Evolutionary conservation across 495 filamentous ascomycete genomes (phyloP).

Genomic region (Hypoxylon lenormandii): DNA sequence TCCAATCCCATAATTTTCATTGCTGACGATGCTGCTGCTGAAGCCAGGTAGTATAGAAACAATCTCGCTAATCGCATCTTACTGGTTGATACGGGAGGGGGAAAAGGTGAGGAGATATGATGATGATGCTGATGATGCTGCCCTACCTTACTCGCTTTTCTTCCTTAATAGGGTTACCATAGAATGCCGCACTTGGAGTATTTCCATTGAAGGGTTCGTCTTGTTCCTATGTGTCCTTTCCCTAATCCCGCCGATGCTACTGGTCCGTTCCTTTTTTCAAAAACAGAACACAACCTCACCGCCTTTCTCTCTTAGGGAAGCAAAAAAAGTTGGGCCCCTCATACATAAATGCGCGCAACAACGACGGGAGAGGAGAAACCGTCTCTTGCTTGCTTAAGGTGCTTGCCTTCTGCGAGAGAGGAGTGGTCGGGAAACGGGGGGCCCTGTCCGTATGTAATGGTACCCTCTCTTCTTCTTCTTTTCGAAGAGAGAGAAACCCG

Average conservation of each 20-base stretch:
- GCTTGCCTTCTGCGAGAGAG: conserved; percentile 10
- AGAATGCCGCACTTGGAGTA: no score
- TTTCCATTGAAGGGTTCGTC: no score
- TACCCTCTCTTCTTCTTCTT: no score
- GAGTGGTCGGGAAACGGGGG: conserved; percentile 38
- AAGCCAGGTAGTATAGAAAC: no score
- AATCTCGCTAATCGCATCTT: background rate
- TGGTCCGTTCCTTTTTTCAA: conserved; percentile 11
- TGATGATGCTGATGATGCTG: no score
- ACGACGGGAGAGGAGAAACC: conserved; percentile 9
- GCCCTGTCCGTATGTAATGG: conserved; percentile 1
- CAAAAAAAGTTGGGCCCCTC: no score
- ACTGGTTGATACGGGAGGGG: background rate
- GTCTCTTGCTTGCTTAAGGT: no score
- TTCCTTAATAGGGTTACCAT: no score
- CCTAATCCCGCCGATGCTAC: conserved; percentile 11
- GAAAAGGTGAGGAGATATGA: background rate
- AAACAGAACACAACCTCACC: conserved; percentile 27
- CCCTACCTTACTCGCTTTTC: no score
- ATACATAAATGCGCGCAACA: conserved; percentile 23
- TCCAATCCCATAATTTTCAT: no score
- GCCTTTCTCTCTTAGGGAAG: conserved; percentile 35
- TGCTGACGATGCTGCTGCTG: no score
- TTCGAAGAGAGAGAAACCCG: conserved; percentile 26
- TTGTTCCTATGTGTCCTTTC: conserved; percentile 15